Evolutionary conservation across 2,329 filamentous ascomycete genomes (phyloP).

Genomic region (Arthrobotrys iridis): DNA sequence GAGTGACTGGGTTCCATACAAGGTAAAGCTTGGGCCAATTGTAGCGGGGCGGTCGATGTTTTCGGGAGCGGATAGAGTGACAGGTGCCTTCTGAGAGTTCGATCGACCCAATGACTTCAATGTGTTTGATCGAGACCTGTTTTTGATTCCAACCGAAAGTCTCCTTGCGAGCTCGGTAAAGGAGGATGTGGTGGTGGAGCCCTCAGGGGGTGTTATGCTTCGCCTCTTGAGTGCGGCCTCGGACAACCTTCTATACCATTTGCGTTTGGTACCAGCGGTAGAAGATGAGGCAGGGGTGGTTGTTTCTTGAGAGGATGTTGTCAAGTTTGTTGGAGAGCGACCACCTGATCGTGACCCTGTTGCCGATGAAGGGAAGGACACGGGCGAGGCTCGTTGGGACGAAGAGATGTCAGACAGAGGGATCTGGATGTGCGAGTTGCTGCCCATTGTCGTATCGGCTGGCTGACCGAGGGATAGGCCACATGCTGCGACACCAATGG

Average conservation of each 20-base stretch:
- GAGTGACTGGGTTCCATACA: conserved; percentile 44
- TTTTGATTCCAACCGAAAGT: conserved; percentile 42
- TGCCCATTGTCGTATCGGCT: conserved; percentile 46
- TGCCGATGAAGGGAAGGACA: conserved; percentile 48
- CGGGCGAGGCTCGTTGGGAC: conserved; percentile 47
- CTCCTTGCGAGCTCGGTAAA: conserved; percentile 49
- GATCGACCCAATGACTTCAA: conserved; percentile 46
- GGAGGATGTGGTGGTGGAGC: conserved; percentile 27
- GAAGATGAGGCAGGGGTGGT: conserved; percentile 50
- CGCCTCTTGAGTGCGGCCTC: conserved; percentile 49
- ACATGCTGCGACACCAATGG: conserved; percentile 59
- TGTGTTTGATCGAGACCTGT: conserved; percentile 47
- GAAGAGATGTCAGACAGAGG: conserved; percentile 41
- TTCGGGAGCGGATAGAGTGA: conserved; percentile 41
- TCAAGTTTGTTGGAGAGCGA: conserved; percentile 50
- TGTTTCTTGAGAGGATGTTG: conserved; percentile 53
- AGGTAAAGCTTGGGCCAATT: conserved; percentile 50
- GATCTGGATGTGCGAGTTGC: conserved; percentile 46
- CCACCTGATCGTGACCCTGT: conserved; percentile 46
- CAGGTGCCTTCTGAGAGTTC: conserved; percentile 39
- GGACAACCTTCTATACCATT: conserved; percentile 46
- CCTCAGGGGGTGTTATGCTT: conserved; percentile 42
- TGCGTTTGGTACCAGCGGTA: conserved; percentile 50
- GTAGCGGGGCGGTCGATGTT: conserved; percentile 47
- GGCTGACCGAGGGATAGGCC: conserved; percentile 58